Percentiles rank a stretch among this genome's conserved stretches.
Evolutionary conservation across 805 yeast species (phyloP).

Genomic region (Yarrowia sp.): DNA sequence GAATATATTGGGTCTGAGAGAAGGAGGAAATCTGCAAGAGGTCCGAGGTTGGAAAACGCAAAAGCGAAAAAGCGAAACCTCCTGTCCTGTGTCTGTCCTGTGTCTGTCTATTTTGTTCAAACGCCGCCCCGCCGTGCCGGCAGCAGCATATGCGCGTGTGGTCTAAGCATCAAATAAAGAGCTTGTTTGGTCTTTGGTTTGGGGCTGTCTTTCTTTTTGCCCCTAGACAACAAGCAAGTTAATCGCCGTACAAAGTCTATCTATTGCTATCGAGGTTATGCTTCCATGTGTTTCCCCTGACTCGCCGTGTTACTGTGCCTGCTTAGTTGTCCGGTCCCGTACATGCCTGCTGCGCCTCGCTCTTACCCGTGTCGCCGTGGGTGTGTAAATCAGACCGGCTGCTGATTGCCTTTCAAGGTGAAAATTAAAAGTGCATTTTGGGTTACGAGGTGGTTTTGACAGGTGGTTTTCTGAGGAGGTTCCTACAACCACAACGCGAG

Average conservation of each 20-base stretch:
- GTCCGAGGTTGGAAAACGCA: neutral
- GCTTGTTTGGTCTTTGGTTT: neutral
- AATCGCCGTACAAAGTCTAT: conserved; percentile 1
- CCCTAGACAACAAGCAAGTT: conserved; percentile 1
- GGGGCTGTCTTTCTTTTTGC: neutral
- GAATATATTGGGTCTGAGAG: neutral
- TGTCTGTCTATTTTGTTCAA: neutral
- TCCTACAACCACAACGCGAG: no score
- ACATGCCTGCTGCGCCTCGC: conserved; percentile 8
- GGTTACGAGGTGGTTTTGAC: neutral
- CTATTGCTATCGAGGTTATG: no score
- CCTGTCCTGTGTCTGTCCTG: neutral
- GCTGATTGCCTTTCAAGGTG: conserved; percentile 5
- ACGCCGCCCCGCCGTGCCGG: conserved; percentile 9
- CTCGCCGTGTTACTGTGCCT: neutral
- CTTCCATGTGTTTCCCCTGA: no score
- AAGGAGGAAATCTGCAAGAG: neutral
- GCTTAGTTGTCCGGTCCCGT: conserved; percentile 3
- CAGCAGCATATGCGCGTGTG: conserved; percentile 13
- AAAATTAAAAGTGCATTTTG: neutral
- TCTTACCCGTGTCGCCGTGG: neutral
- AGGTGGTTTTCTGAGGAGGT: neutral
- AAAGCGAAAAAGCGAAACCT: neutral
- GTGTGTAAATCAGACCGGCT: neutral
- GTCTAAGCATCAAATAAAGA: neutral